Evolutionary conservation across 441 rosid genomes (phyloP).

Genomic region (Populus hybrid): DNA sequence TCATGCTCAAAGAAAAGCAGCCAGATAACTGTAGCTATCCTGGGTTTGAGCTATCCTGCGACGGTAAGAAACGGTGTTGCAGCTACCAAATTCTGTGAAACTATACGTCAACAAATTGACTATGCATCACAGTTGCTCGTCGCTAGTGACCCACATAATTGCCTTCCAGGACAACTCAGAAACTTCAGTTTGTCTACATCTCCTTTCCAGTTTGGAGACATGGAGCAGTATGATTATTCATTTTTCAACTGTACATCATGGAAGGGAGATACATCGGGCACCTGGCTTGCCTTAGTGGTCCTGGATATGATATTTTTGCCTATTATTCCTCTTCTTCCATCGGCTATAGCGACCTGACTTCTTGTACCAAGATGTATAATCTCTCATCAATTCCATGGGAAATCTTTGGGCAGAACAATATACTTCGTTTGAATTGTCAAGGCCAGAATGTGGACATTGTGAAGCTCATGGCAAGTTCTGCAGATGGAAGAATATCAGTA

Average conservation of each 20-base stretch:
- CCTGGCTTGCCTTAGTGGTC: constrained; percentile 3
- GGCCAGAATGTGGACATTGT: constrained; percentile 18
- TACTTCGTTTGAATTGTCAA: constrained; percentile 2
- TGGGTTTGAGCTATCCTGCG: constrained; percentile 31
- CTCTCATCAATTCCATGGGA: constrained; percentile 5
- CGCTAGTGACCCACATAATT: constrained; percentile 3
- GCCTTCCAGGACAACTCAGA: constrained; percentile 6
- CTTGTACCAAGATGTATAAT: constrained; percentile 17
- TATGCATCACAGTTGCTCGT: constrained; percentile 14
- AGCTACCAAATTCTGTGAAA: constrained; percentile 21
- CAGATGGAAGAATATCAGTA: not conserved
- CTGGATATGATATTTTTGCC: constrained; percentile 2
- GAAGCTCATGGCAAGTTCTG: constrained; percentile 19
- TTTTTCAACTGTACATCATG: constrained; percentile 4
- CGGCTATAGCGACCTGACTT: not conserved
- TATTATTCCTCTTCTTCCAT: not conserved
- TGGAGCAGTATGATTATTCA: not conserved
- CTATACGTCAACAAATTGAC: constrained; percentile 21
- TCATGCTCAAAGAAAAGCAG: constrained; percentile 19
- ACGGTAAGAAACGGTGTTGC: constrained; percentile 4
- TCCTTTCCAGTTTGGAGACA: not conserved
- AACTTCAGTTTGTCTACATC: not conserved
- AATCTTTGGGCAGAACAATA: not conserved
- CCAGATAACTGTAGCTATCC: constrained; percentile 26
- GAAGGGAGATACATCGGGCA: accelerated